Evolutionary conservation across 2,329 filamentous ascomycete genomes (phyloP).

Genomic region (Amauroascus verrucosus): DNA sequence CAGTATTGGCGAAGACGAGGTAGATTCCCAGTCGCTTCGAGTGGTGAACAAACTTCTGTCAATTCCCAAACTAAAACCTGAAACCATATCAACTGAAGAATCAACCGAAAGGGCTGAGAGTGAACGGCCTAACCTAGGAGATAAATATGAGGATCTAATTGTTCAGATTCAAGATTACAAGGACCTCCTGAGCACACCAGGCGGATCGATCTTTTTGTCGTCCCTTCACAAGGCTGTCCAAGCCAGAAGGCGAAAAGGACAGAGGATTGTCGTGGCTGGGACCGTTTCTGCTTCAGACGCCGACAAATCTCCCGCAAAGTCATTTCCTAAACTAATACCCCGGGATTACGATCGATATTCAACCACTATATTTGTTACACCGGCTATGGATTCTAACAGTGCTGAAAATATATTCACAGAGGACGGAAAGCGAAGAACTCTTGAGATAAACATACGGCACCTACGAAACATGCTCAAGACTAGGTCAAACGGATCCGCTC

Average conservation of each 20-base stretch:
- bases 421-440: conserved; percentile 41
- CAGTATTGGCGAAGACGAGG: conserved; percentile 15
- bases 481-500: conserved; percentile 26
- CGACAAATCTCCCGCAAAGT: conserved; percentile 38
- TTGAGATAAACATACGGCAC: conserved; percentile 54
- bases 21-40: conserved; percentile 27
- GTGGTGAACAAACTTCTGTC: conserved; percentile 30
- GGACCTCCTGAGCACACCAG: conserved; percentile 59
- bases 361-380: conserved; percentile 46
- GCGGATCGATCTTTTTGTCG: conserved; percentile 59
- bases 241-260: conserved; percentile 58
- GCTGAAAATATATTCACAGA: conserved; percentile 37
- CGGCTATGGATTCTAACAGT: conserved; percentile 33
- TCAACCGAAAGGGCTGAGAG: not conserved
- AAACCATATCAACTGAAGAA: not conserved
- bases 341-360: conserved; percentile 39
- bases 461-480: conserved; percentile 51
- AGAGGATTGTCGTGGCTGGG: conserved; percentile 68
- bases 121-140: not conserved
- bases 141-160: conserved; percentile 45
- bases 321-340: conserved; percentile 40
- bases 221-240: conserved; percentile 63
- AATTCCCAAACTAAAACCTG: conserved; percentile 15
- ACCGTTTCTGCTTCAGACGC: conserved; percentile 53
- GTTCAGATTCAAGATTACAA: conserved; percentile 72